Conservation (phyloP, 2,329 filamentous ascomycete genomes). For the Chalaropsis thielavioides region DNA sequence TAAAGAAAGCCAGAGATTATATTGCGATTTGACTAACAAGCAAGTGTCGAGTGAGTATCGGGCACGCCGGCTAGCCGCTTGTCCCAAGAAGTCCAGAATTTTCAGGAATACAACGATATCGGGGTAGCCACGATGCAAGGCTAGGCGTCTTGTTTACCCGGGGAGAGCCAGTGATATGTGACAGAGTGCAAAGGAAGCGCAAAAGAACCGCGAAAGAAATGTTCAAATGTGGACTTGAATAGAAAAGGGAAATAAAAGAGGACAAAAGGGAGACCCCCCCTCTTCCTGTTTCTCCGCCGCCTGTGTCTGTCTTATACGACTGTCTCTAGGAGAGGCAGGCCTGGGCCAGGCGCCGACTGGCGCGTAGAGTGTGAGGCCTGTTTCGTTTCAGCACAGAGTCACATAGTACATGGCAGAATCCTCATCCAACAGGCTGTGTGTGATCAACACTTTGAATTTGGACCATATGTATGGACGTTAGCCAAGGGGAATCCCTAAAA, state of each 20-base stretch:
- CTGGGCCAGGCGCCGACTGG: not conserved
- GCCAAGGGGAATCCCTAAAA: not conserved
- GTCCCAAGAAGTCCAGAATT: too few species aligned
- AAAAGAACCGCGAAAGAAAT: not conserved
- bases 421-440: not conserved
- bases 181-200: not conserved
- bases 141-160: not conserved
- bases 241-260: not conserved
- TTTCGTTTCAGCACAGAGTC: constrained; percentile 1
- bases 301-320: not conserved
- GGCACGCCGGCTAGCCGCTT: not conserved
- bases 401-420: not conserved
- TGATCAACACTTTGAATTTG: not conserved
- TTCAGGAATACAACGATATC: not conserved
- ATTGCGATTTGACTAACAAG: not conserved
- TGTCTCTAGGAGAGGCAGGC: not conserved
- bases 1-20: not conserved
- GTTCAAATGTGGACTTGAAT: not conserved
- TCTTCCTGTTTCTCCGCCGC: not conserved
- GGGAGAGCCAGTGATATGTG: not conserved
- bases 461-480: not conserved
- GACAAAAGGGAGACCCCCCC: not conserved
- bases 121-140: not conserved
- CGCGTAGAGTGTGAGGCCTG: not conserved
- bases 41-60: not conserved